Conservation (phyloP, 345 rosid species). For the Eucalyptus brandiana region DNA sequence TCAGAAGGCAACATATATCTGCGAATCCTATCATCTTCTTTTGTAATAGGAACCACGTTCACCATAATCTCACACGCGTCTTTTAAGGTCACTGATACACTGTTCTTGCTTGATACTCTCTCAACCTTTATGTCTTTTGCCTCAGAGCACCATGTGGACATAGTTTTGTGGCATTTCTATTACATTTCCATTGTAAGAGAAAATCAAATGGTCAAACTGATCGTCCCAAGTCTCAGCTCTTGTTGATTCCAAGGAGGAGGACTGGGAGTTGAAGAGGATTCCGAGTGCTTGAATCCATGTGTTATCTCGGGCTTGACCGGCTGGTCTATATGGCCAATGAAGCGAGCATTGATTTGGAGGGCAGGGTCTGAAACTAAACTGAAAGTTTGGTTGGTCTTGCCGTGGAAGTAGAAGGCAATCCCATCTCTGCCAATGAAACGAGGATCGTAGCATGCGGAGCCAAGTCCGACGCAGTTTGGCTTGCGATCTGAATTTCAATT, state of each 20-base stretch:
- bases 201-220: not conserved
- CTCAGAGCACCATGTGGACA: not conserved
- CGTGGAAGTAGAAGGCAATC: slow-evolving; percentile 2
- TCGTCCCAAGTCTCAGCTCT: not conserved
- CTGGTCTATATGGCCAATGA: slow-evolving; percentile 1
- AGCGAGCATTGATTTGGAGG: slow-evolving; percentile 2
- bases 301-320: not conserved
- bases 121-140: not conserved
- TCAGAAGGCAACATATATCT: not conserved
- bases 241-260: not conserved
- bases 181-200: not conserved
- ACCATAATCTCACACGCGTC: not conserved
- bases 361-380: not conserved
- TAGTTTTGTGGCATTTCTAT: not conserved
- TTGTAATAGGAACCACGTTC: not conserved
- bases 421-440: not conserved
- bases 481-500: not conserved
- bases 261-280: not conserved
- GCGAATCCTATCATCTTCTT: not conserved
- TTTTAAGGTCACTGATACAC: not conserved
- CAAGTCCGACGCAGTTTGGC: not conserved
- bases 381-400: not conserved
- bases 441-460: not conserved
- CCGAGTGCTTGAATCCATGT: slow-evolving; percentile 5
- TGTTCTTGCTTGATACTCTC: not conserved